Percentiles rank a stretch among this genome's conserved stretches.
Conservation (phyloP, 495 filamentous ascomycete species). For the Penicillium soppii region DNA sequence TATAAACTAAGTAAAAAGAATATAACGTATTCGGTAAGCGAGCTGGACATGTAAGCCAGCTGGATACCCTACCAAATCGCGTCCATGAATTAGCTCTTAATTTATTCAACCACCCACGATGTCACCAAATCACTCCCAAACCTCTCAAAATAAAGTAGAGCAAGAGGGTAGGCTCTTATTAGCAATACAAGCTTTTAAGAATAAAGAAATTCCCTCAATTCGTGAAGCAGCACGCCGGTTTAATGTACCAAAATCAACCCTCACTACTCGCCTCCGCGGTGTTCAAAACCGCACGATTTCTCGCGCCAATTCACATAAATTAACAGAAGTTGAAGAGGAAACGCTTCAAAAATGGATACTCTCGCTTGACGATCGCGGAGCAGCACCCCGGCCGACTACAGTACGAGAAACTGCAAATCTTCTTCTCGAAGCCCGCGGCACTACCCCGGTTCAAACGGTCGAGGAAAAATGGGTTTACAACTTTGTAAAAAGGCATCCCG, state of each 20-base stretch:
- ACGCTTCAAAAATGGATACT: constrained; percentile 34
- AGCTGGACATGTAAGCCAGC: no score
- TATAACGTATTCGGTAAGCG: no score
- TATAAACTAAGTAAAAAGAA: no score
- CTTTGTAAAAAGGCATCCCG: no score
- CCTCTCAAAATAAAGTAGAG: background rate
- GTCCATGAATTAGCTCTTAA: constrained; percentile 1
- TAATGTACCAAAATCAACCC: constrained; percentile 23
- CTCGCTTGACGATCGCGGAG: constrained; percentile 11
- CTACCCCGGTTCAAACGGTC: background rate
- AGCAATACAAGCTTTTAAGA: no score
- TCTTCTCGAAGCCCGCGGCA: constrained; percentile 21
- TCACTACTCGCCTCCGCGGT: constrained; percentile 16
- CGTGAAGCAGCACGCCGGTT: constrained; percentile 18
- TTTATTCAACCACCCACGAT: constrained; percentile 8
- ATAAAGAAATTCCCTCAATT: constrained; percentile 12
- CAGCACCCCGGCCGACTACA: background rate
- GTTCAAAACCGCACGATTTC: background rate
- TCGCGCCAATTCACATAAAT: constrained; percentile 19
- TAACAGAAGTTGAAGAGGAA: constrained; percentile 28
- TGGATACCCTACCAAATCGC: no score
- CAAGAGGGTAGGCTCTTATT: no score
- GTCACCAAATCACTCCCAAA: constrained; percentile 7
- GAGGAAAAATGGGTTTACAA: no score
- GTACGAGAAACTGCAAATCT: constrained; percentile 41